These are phyloP conservation scores for Aotearoamyces nothofagi DNA, from an alignment of 2,329 filamentous ascomycete genomes.

Conservation along the genomic window DNA sequence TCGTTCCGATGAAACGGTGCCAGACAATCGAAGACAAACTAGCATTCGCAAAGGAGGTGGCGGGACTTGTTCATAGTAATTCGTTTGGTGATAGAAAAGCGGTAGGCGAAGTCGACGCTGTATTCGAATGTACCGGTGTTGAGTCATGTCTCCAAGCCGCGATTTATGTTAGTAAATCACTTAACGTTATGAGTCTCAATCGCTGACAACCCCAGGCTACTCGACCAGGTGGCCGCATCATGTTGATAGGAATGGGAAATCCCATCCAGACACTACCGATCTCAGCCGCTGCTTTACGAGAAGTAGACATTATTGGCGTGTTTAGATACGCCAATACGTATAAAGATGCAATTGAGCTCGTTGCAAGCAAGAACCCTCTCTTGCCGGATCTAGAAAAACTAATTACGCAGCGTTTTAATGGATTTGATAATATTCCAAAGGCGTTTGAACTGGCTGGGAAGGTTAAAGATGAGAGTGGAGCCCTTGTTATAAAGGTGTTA, in stretches of 20 bases:
- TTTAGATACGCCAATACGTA: conserved; percentile 71
- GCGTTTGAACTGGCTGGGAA: conserved; percentile 83
- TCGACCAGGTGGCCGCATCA: conserved; percentile 52
- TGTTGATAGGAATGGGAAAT: conserved; percentile 70
- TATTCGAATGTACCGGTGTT: conserved; percentile 43
- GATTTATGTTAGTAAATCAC: conserved; percentile 38
- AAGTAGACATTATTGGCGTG: conserved; percentile 65
- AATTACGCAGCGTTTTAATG: conserved; percentile 69
- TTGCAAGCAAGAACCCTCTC: conserved; percentile 50
- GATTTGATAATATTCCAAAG: conserved; percentile 68
- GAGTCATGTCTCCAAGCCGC: conserved; percentile 39
- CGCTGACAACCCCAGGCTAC: conserved; percentile 88
- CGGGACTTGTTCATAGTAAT: conserved; percentile 25
- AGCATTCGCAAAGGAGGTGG: conserved; percentile 20
- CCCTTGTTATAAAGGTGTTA: conserved; percentile 19
- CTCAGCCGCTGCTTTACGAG: conserved; percentile 55
- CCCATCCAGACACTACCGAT: conserved; percentile 62
- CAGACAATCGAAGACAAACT: conserved; percentile 17
- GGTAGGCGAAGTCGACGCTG: conserved; percentile 46
- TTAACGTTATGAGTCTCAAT: too few relatives aligned
- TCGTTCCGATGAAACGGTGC: conserved; percentile 18
- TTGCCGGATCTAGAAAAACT: conserved; percentile 65
- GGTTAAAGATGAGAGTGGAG: conserved; percentile 18
- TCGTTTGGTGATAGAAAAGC: conserved; percentile 28
- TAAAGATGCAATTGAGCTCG: conserved; percentile 73